Evolutionary conservation across 352 stramenopile genomes (phyloP).

Genomic region (Pythium scleroteichum): DNA sequence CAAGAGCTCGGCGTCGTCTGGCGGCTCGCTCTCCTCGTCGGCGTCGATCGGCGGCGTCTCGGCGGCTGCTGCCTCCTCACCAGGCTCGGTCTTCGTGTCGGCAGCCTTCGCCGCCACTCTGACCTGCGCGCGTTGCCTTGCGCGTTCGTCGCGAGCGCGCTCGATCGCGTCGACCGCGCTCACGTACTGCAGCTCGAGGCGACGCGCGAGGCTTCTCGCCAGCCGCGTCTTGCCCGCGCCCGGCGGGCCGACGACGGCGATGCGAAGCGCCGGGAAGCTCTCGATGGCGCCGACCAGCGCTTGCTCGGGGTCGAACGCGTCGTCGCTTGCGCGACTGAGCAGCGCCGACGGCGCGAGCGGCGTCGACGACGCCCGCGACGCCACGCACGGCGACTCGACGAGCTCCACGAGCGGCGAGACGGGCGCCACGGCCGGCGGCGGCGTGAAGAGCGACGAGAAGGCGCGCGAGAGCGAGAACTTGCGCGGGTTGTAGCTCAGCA

Average conservation of each 20-base stretch:
- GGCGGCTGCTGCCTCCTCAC: background rate
- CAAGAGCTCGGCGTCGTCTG: conserved; percentile 29
- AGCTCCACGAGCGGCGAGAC: background rate
- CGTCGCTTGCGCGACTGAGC: conserved; percentile 31
- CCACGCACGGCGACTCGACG: background rate
- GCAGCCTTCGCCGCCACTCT: conserved; percentile 6
- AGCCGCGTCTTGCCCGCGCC: conserved; percentile 59
- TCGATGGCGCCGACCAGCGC: conserved; percentile 39
- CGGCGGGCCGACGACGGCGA: conserved; percentile 62
- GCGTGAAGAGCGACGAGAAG: conserved; percentile 45
- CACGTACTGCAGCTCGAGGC: conserved; percentile 50
- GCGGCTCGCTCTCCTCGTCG: conserved; percentile 23
- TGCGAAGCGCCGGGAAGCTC: conserved; percentile 42
- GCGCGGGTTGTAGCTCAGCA: conserved; percentile 69
- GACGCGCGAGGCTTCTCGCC: conserved; percentile 41
- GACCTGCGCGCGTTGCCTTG: conserved; percentile 1
- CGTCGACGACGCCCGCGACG: conserved; percentile 1
- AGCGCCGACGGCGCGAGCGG: conserved; percentile 16
- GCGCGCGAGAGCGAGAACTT: conserved; percentile 70
- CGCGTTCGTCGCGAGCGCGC: too few species aligned
- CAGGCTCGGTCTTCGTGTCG: conserved; percentile 6
- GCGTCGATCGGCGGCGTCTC: background rate
- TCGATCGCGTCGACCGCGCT: conserved; percentile 45
- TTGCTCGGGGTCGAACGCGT: conserved; percentile 47
- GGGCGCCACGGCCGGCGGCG: background rate